Evolutionary conservation across 2,329 filamentous ascomycete species (phyloP).

Genomic region (Monosporascus sp.): DNA sequence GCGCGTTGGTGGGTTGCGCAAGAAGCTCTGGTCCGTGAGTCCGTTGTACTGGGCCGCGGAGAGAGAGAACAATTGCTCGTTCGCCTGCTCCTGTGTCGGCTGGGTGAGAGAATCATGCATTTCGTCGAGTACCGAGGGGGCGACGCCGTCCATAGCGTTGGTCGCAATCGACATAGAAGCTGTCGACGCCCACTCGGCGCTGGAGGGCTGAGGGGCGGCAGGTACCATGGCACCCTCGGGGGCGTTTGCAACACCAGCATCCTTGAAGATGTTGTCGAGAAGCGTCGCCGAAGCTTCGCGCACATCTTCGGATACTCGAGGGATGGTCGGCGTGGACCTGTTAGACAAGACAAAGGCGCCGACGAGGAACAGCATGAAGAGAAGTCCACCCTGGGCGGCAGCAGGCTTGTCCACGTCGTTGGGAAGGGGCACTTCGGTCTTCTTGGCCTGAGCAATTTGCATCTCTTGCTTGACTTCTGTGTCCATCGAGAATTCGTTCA

Average conservation of each 20-base stretch:
- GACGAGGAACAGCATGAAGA: conserved; percentile 94
- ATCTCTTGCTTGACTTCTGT: conserved; percentile 56
- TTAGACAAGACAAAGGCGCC: conserved; percentile 95
- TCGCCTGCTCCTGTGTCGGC: conserved; percentile 78
- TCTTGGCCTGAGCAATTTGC: conserved; percentile 49
- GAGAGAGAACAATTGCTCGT: conserved; percentile 82
- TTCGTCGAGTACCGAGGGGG: conserved; percentile 59
- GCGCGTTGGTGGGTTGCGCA: conserved; percentile 50
- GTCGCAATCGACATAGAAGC: conserved; percentile 35
- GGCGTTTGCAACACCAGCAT: conserved; percentile 57
- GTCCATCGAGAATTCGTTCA: conserved; percentile 64
- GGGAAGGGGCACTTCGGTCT: conserved; percentile 41
- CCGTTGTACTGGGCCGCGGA: conserved; percentile 85
- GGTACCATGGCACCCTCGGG: conserved; percentile 37
- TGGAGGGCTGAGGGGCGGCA: conserved; percentile 48
- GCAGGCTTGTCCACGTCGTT: conserved; percentile 57
- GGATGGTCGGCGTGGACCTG: conserved; percentile 64
- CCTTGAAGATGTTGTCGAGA: conserved; percentile 76
- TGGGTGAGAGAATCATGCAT: conserved; percentile 65
- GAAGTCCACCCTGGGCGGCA: conserved; percentile 71
- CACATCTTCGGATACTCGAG: conserved; percentile 74
- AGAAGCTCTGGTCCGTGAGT: conserved; percentile 70
- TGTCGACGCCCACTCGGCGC: conserved; percentile 39
- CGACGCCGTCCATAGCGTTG: conserved; percentile 43
- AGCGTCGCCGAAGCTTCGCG: conserved; percentile 72